These are phyloP conservation scores for Blyttiomyces sp. DNA, from an alignment of 371 early-diverging fungal genomes.

Conservation along the genomic window DNA sequence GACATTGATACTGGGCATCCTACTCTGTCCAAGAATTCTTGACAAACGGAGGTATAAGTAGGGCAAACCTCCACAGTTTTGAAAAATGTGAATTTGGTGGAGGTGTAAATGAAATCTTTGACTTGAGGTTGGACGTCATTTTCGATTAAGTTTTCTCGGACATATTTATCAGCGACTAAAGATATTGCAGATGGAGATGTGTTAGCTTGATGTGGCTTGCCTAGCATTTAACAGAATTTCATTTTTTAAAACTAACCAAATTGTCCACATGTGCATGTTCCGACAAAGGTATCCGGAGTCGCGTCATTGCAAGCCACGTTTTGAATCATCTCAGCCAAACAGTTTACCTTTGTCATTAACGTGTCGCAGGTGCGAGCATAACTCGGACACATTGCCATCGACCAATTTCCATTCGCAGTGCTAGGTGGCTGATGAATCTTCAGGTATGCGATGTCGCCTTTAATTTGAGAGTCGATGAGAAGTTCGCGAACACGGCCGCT, in stretches of 20 bases:
- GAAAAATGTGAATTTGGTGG: neutral
- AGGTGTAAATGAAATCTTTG: neutral
- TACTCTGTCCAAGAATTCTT: neutral
- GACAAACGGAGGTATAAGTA: slow-evolving; percentile 5
- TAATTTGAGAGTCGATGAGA: slow-evolving; percentile 1
- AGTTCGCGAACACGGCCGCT: slow-evolving; percentile 1
- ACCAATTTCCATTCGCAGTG: slow-evolving; percentile 6
- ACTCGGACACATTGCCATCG: slow-evolving; percentile 1
- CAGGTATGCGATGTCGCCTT: slow-evolving; percentile 5
- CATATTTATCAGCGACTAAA: neutral
- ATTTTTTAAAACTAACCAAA: slow-evolving; percentile 7
- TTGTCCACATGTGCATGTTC: neutral
- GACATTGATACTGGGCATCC: slow-evolving; percentile 2
- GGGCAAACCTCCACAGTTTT: slow-evolving; percentile 6
- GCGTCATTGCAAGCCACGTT: neutral
- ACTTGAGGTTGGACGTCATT: slow-evolving; percentile 4
- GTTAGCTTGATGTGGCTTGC: neutral
- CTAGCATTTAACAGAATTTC: neutral
- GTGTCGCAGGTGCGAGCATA: slow-evolving; percentile 4
- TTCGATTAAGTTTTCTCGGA: slow-evolving; percentile 2
- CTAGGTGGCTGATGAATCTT: slow-evolving; percentile 6
- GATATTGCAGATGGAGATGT: neutral
- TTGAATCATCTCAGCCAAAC: neutral
- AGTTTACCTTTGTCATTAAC: neutral
- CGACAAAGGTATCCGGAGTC: slow-evolving; percentile 4